Evolutionary conservation across 139 green algal genomes (phyloP).

Genomic region (Astrephomene gubernaculifera): DNA sequence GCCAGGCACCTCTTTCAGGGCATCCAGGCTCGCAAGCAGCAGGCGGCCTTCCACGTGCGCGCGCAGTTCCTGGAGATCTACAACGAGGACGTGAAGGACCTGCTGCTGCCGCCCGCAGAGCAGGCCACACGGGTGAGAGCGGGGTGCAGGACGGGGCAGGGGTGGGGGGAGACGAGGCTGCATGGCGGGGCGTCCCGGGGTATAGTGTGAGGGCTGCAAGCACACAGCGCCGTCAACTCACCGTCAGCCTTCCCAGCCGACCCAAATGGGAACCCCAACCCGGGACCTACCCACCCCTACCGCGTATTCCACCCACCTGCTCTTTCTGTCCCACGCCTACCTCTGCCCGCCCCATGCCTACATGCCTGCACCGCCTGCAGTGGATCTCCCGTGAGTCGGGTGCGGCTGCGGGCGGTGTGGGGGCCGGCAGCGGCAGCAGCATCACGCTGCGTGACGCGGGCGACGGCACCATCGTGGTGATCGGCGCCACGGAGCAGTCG

Average conservation of each 20-base stretch:
- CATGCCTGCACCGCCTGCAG: background rate
- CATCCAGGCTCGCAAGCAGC: conserved; percentile 1
- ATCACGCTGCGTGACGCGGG: conserved; percentile 66
- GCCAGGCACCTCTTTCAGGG: conserved; percentile 29
- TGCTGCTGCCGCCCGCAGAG: conserved; percentile 45
- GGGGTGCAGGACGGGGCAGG: no score
- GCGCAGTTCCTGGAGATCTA: conserved; percentile 66
- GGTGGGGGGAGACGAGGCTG: no score
- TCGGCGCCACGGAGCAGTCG: conserved; percentile 62
- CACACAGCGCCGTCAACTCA: no score
- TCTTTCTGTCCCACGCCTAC: no score
- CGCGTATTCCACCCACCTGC: no score
- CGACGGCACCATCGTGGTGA: conserved; percentile 64
- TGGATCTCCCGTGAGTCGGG: conserved; percentile 2
- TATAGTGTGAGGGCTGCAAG: no score
- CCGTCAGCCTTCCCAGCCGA: no score
- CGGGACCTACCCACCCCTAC: no score
- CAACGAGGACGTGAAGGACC: conserved; percentile 68
- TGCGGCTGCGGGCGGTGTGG: background rate
- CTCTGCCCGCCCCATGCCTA: no score
- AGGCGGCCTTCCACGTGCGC: conserved; percentile 30
- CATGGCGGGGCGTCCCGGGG: no score
- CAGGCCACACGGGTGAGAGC: background rate
- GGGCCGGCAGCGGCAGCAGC: background rate
- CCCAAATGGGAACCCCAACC: no score